A percentile compares a stretch with the other conserved stretches of the same genome.
These are phyloP conservation scores for Arabis alpina DNA, from an alignment of 345 rosid species.

Conservation along the genomic window DNA sequence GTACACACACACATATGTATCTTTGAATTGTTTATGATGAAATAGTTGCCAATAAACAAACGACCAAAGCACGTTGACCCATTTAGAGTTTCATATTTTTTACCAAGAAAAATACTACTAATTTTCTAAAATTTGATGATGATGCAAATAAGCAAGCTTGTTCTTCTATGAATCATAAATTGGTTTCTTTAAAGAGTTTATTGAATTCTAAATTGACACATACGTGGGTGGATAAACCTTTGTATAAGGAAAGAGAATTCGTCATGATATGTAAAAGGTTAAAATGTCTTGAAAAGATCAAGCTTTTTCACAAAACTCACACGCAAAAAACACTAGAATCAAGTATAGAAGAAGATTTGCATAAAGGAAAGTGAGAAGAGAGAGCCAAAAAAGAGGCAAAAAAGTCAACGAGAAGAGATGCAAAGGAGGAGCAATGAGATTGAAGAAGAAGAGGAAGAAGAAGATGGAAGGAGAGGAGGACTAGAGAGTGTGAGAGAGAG, in stretches of 20 bases:
- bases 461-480: conserved; percentile 32
- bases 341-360: conserved; percentile 13
- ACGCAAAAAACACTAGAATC: conserved; percentile 29
- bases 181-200: background rate
- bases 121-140: conserved; percentile 1
- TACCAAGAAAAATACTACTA: conserved; percentile 21
- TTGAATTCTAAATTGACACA: conserved; percentile 4
- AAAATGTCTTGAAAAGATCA: conserved; percentile 30
- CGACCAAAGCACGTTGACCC: conserved; percentile 36
- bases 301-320: conserved; percentile 31
- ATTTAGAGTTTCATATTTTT: conserved; percentile 1
- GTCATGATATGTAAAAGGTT: conserved; percentile 20
- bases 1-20: conserved; percentile 20
- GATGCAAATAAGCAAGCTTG: conserved; percentile 6
- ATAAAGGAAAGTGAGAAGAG: conserved; percentile 11
- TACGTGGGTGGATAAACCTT: conserved; percentile 32
- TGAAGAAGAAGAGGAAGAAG: conserved; percentile 44
- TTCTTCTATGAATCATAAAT: conserved; percentile 1
- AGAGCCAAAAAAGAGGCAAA: conserved; percentile 15
- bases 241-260: conserved; percentile 28
- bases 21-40: conserved; percentile 8
- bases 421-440: conserved; percentile 39
- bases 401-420: conserved; percentile 41
- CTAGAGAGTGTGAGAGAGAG: conserved; percentile 40
- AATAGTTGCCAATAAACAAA: conserved; percentile 25